A percentile compares a stretch with the other conserved stretches of the same genome.
Conservation (phyloP, 768 basidiomycete genomes). For the Sporobolomyces roseus region DNA sequence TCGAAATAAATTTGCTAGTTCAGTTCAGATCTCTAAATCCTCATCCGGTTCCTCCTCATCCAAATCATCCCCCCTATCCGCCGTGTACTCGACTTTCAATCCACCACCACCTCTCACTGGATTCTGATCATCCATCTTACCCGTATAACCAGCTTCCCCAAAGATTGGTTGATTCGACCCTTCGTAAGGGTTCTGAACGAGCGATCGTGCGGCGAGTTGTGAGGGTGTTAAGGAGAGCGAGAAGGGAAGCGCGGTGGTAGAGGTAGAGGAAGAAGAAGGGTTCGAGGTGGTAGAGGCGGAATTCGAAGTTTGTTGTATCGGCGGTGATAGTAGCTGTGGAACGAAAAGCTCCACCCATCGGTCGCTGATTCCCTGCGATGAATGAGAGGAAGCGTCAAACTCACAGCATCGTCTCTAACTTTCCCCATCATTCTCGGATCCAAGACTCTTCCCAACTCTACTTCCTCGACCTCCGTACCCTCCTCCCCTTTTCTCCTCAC, state of each 20-base stretch:
- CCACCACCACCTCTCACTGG: constrained; percentile 25
- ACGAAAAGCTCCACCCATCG: no score
- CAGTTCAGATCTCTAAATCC: constrained; percentile 70
- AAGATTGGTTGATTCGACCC: constrained; percentile 14
- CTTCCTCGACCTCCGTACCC: not conserved
- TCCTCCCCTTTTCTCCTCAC: constrained; percentile 34
- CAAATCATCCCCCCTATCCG: constrained; percentile 88
- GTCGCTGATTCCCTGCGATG: no score
- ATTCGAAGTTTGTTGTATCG: not conserved
- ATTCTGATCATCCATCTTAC: not conserved
- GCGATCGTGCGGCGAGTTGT: constrained; percentile 72
- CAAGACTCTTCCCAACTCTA: constrained; percentile 14
- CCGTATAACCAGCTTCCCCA: constrained; percentile 19
- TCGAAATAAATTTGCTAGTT: not conserved
- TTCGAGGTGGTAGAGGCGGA: not conserved
- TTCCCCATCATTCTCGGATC: not conserved
- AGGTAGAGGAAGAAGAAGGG: constrained; percentile 39
- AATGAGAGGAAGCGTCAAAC: not conserved
- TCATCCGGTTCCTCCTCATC: constrained; percentile 97
- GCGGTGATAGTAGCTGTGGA: no score
- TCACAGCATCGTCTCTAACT: not conserved
- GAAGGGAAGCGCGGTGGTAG: constrained; percentile 75
- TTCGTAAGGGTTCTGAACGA: constrained; percentile 79
- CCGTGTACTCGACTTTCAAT: constrained; percentile 70
- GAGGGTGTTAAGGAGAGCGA: constrained; percentile 77